Conservation (phyloP, 208 protist species). For the Angomonas deanei region DNA sequence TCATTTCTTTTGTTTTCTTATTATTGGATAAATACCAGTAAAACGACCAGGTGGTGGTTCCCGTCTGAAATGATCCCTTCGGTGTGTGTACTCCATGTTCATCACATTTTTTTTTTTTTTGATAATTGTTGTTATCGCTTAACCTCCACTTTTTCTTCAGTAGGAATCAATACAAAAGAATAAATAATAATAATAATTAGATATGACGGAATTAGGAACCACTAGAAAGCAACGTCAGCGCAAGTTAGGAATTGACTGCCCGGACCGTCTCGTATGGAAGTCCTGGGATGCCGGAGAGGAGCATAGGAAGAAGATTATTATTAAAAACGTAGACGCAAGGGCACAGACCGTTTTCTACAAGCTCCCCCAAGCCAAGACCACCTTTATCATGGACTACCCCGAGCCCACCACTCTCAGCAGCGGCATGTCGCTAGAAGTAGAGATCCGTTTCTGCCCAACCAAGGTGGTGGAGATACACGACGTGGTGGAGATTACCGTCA, state of each 20-base stretch:
- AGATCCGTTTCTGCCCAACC: constrained; percentile 67
- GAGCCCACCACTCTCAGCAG: constrained; percentile 73
- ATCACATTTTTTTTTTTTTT: no score
- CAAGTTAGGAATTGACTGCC: constrained; percentile 82
- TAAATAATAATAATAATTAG: background rate
- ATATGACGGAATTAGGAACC: constrained; percentile 1
- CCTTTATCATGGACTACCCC: constrained; percentile 86
- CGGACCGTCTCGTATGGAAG: constrained; percentile 76
- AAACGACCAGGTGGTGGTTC: no score
- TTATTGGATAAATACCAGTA: no score
- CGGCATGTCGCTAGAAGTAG: constrained; percentile 74
- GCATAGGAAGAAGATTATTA: constrained; percentile 77
- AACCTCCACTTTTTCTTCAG: no score
- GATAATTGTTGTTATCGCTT: no score
- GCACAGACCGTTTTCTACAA: constrained; percentile 77
- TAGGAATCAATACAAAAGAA: background rate
- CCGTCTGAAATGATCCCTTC: no score
- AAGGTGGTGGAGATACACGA: constrained; percentile 77
- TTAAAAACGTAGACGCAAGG: constrained; percentile 78
- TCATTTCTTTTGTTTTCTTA: no score
- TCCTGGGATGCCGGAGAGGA: constrained; percentile 81
- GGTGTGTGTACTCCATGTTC: no score
- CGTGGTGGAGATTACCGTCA: constrained; percentile 67
- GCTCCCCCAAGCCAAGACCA: constrained; percentile 59
- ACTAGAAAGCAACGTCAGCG: constrained; percentile 49